Evolutionary conservation across 768 basidiomycete genomes (phyloP).

Genomic region (Mycena floridula): DNA sequence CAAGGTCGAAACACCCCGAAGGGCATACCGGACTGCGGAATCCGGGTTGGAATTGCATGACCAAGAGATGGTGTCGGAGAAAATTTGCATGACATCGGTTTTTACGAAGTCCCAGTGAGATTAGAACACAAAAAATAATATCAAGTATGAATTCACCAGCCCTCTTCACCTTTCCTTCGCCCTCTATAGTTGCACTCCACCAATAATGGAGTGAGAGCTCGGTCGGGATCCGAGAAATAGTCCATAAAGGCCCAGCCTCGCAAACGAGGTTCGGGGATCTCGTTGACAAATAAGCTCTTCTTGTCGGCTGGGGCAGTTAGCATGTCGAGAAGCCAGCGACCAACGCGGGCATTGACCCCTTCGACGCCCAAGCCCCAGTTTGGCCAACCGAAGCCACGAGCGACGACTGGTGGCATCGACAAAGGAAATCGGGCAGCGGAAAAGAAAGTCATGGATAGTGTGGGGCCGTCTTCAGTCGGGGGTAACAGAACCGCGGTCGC

Average conservation of each 20-base stretch:
- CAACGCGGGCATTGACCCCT: slow-evolving; percentile 77
- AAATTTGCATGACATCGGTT: too few relatives aligned
- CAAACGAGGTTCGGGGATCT: slow-evolving; percentile 37
- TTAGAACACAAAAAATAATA: too few relatives aligned
- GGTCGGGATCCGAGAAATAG: slow-evolving; percentile 58
- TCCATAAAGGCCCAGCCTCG: slow-evolving; percentile 78
- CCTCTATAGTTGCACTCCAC: slow-evolving; percentile 71
- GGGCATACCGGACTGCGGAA: too few relatives aligned
- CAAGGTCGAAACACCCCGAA: too few relatives aligned
- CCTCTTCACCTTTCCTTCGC: background rate
- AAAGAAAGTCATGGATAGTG: slow-evolving; percentile 71
- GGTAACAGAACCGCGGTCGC: slow-evolving; percentile 49
- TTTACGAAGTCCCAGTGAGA: too few relatives aligned
- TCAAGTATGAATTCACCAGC: too few relatives aligned
- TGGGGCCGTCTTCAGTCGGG: slow-evolving; percentile 27
- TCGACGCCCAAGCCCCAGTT: slow-evolving; percentile 71
- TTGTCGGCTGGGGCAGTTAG: slow-evolving; percentile 25
- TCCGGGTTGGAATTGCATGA: too few relatives aligned
- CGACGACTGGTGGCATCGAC: slow-evolving; percentile 69
- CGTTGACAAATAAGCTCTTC: too few relatives aligned
- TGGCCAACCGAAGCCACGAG: slow-evolving; percentile 84
- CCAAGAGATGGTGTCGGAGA: too few relatives aligned
- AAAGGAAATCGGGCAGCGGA: slow-evolving; percentile 80
- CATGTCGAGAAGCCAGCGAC: slow-evolving; percentile 59
- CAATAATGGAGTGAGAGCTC: slow-evolving; percentile 54